A percentile compares a stretch with the other conserved stretches of the same genome.
phyloP scores from a whole-genome alignment of 805 yeast species.

The Hanseniaspora taiwanica region DNA sequence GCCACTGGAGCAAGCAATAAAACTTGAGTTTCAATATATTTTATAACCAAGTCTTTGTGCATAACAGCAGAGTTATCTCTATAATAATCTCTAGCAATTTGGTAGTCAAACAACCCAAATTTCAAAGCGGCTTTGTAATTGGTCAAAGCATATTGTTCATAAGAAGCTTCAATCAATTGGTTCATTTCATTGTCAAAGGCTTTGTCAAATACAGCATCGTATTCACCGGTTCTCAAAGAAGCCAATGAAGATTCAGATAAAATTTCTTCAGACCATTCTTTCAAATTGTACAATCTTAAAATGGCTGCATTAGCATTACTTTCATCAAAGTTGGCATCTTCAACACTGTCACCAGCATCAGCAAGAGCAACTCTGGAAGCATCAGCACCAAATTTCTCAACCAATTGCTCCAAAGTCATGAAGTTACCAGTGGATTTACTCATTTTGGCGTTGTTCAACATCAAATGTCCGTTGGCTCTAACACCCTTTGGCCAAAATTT shows the following conservation, averaged over 20 bases:
- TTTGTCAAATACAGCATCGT: constrained; percentile 58
- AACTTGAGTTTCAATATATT: constrained; percentile 78
- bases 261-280: constrained; percentile 89
- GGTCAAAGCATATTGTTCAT: constrained; percentile 55
- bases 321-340: constrained; percentile 97
- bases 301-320: constrained; percentile 94
- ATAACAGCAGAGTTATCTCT: constrained; percentile 61
- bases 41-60: constrained; percentile 71
- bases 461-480: constrained; percentile 88
- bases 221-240: constrained; percentile 39
- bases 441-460: constrained; percentile 95
- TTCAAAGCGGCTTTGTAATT: constrained; percentile 83
- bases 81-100: constrained; percentile 90
- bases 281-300: constrained; percentile 78
- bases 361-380: constrained; percentile 95
- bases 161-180: constrained; percentile 58
- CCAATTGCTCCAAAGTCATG: constrained; percentile 74
- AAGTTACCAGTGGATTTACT: constrained; percentile 96
- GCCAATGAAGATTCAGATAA: constrained; percentile 31
- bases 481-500: constrained; percentile 88
- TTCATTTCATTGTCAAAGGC: constrained; percentile 95
- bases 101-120: constrained; percentile 85
- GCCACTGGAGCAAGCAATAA: constrained; percentile 83
- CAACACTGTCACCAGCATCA: constrained; percentile 95
- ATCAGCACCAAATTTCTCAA: constrained; percentile 89